Base-by-base conservation (phyloP, 345 rosid genomes). In the Camelina hispida region DNA sequence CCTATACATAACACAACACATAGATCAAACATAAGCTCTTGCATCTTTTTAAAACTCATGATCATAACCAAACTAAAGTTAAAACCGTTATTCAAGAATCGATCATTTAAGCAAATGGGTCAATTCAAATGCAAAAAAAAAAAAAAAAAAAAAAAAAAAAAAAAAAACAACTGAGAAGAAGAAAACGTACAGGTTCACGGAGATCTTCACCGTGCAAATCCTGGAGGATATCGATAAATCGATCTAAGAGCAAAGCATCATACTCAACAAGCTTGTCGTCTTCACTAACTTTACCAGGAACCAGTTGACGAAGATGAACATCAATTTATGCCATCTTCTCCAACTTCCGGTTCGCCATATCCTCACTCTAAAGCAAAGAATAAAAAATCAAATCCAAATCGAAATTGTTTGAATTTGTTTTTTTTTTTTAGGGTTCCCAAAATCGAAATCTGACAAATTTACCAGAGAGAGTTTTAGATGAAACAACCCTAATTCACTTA, bases 161-260 rank as follows among this genome's bases (percentile, higher is more conserved):
- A n/a, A n/a, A n/a, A 25, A 25, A 25, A 25, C 30, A 28, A 28
- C 28, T 25, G 28, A 28, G 30, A 28, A 53, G 62, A 43, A 50
- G 16, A n/a, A 16, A 43, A 25, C 66, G 51, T 79, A 94, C 98
- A 79, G 95, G 91, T 79, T 94, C 97, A 67, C 78, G 91, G 78
- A 94, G 95, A 85, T 88, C 95, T 72, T 94, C 97, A 52, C 98
- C 98, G 72, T 94, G 97, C 74, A 94, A 85, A 78, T 91, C 96
- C 71, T 90, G 97, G n/a, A 94, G 93, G 47, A 94, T 94, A 75
- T 91, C 98, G 16, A 94, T 93, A 76, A 94, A 94, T 9, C 97
- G 91, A 86, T 91, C 98, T 79, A 91, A 75, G 56, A 94, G 89
- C 74, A 94, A 42, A 83, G 97, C 98, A 83, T 94, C 98, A 69